Evolutionary conservation across 345 rosid species (phyloP), one percentile per base, ranked within the genome.

Genomic region (Rhodamnia rubescens): DNA sequence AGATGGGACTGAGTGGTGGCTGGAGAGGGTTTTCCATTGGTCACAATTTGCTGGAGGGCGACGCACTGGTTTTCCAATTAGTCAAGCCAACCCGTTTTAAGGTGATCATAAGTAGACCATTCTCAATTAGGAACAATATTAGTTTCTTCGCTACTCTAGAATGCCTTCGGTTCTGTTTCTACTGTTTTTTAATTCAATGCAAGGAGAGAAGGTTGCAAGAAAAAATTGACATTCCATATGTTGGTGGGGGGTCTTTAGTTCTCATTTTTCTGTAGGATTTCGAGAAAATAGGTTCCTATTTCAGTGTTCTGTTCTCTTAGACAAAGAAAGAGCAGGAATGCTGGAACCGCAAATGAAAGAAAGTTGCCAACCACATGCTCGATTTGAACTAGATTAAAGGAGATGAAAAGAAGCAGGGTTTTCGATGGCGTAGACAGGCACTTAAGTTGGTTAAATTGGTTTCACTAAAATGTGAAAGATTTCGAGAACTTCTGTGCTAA

Each of bases 51-150:
- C 55, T 36, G 14, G 88, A 69, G 55, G 87, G 84, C 6, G 89
- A 90, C 53, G 88, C 83, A 14, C 24, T 85, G 47, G 90, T 88
- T 56, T 90, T 90, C 58, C 89, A 88, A 21, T 57, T 88, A 84
- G 85, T 90, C 61, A 81, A 50, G 85, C 87, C 89, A 2, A 42
- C 36, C 84, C 87, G 54, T 40, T 87, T 88, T 74, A 88, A 90
- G 91, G 90, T 88, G 69, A 61, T 61, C 29, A 36, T 36, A 36
- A 2, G 40, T 36, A 36, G 40, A 36, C 40, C 40, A 36, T 36
- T 36, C 40, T 36, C 40, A 36, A 3, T 36, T 36, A 36, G 40
- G 8, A n/a, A 85, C 12, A n/a, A 81, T 22, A 4, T 75, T 44
- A 27, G 54, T 64, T 32, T 64, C 78, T 64, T 8, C 24, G 2